Evolutionary conservation across 495 filamentous ascomycete genomes (phyloP).

Genomic region (Ramalina peruviana): DNA sequence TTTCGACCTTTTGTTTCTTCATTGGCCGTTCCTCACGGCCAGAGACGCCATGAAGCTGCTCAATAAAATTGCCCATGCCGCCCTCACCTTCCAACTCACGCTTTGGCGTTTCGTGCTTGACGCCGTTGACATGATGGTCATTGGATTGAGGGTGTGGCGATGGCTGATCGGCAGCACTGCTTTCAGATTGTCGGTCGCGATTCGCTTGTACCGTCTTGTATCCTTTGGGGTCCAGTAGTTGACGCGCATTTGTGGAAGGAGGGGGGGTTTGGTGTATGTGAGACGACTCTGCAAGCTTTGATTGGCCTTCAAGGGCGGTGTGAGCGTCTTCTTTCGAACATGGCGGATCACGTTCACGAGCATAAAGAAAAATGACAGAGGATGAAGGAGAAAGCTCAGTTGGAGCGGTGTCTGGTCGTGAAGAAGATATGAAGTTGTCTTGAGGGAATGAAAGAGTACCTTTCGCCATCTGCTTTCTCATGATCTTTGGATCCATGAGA

Average conservation of each 20-base stretch:
- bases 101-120: slow-evolving; percentile 4
- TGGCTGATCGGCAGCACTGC: not conserved
- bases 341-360: not conserved
- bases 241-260: slow-evolving; percentile 5
- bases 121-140: not conserved
- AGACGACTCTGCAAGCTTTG: slow-evolving; percentile 1
- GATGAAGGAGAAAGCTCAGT: not conserved
- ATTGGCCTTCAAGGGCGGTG: slow-evolving; percentile 1
- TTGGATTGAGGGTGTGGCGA: not conserved
- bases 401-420: slow-evolving; percentile 5
- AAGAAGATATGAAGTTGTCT: not conserved
- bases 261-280: not conserved
- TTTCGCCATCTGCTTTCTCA: slow-evolving; percentile 13
- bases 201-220: not conserved
- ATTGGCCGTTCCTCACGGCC: slow-evolving; percentile 44
- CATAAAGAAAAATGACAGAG: not conserved
- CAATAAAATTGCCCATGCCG: slow-evolving; percentile 35
- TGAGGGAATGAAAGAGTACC: slow-evolving; percentile 10
- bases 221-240: slow-evolving; percentile 15
- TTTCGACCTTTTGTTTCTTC: slow-evolving; percentile 50
- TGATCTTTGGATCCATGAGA: slow-evolving; percentile 12
- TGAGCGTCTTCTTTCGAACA: slow-evolving; percentile 16
- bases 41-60: slow-evolving; percentile 58
- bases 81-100: slow-evolving; percentile 13
- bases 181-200: not conserved